Conservation (phyloP, 1,139 yeast genomes). For the Suhomyces bribrorum region DNA sequence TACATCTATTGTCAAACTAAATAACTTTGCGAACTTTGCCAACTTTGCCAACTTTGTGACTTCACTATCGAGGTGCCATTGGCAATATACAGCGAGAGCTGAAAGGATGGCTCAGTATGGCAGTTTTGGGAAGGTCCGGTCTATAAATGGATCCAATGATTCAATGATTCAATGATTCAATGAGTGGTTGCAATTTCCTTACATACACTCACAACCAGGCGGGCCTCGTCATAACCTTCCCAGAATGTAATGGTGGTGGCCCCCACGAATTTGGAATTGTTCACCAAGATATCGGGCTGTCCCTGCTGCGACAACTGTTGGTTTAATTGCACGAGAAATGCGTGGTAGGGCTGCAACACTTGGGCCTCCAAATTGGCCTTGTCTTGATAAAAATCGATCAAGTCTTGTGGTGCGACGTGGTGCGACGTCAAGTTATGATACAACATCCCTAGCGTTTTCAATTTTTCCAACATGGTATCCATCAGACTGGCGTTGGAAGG, state of each 20-base stretch:
- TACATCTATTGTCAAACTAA: no score
- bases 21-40: no score
- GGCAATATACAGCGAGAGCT: no score
- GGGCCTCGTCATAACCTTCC: constrained; percentile 3
- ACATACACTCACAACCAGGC: constrained; percentile 6
- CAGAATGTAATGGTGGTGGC: constrained; percentile 25
- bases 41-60: no score
- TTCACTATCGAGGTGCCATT: no score
- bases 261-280: constrained; percentile 39
- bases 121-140: no score
- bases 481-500: constrained; percentile 11
- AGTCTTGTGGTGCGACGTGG: constrained; percentile 4
- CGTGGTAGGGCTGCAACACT: constrained; percentile 20
- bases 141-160: no score
- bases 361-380: constrained; percentile 16
- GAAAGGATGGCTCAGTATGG: no score
- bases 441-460: constrained; percentile 34
- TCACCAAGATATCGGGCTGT: constrained; percentile 24
- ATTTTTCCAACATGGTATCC: constrained; percentile 23
- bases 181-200: constrained; percentile 8
- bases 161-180: no score
- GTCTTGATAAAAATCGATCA: constrained; percentile 10
- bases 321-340: constrained; percentile 15
- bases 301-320: constrained; percentile 13
- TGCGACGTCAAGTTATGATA: constrained; percentile 15